phyloP scores from a whole-genome alignment of 768 basidiomycete genomes.

The Collybia sordida region DNA sequence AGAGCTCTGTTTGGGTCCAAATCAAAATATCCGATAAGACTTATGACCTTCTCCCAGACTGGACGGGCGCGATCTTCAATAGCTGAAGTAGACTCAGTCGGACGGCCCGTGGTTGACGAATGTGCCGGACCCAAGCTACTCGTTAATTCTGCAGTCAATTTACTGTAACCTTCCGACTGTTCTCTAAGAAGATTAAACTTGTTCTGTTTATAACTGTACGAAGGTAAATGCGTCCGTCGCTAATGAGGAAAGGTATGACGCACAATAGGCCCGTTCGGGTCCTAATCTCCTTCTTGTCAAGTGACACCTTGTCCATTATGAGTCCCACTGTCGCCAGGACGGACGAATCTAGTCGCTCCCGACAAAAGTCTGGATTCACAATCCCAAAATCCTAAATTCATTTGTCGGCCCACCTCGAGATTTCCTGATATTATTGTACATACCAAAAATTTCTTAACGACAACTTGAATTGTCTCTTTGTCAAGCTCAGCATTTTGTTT shows the following conservation, averaged over 20 bases:
- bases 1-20: conserved; percentile 92
- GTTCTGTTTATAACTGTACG: conserved; percentile 89
- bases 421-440: conserved; percentile 22
- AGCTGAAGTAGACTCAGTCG: conserved; percentile 54
- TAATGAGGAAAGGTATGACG: conserved; percentile 28
- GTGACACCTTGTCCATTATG: conserved; percentile 60
- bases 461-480: conserved; percentile 53
- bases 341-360: conserved; percentile 71
- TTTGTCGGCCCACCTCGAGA: conserved; percentile 1
- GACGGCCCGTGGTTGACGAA: conserved; percentile 61
- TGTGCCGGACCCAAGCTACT: conserved; percentile 77
- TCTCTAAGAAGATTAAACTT: conserved; percentile 98
- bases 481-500: conserved; percentile 61
- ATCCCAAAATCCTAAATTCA: conserved; percentile 53
- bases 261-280: conserved; percentile 81
- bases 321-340: conserved; percentile 65
- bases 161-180: conserved; percentile 96
- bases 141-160: conserved; percentile 82
- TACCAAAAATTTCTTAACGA: conserved; percentile 66
- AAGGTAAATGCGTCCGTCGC: conserved; percentile 4
- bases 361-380: conserved; percentile 58
- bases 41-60: conserved; percentile 83
- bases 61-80: conserved; percentile 66
- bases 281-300: conserved; percentile 80
- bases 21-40: conserved; percentile 94